Evolutionary conservation across 352 stramenopile species (phyloP), one percentile per base, ranked within the genome.

Genomic region (Phytophthora agathidicida): DNA sequence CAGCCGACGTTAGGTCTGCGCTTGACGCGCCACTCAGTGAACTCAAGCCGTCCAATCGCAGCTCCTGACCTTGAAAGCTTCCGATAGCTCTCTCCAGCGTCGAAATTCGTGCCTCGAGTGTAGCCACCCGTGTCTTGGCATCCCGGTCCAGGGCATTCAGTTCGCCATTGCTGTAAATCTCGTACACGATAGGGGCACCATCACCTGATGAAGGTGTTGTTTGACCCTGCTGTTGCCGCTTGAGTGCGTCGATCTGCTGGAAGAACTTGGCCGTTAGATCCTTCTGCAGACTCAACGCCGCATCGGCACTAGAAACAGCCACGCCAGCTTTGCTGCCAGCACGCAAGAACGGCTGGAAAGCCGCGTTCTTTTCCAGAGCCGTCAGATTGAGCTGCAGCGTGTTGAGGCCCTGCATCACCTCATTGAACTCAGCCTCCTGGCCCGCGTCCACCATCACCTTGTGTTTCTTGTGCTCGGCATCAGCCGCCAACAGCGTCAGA

Each of bases 121-220:
- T 66, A 35, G 83, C 49, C 46, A 88, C 60, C 2, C 83, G 80
- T 42, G 74, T 70, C 58, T 87, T 88, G 26, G 78, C 77, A 39
- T 89, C 80, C n/a, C 68, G 67, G 33, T 90, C 83, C 10, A 88
- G 71, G 7, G 76, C 75, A 54, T 89, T 83, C 24, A 89, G 57
- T 67, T 92, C 83, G 13, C 80, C 80, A 33, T 83, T 90, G 63
- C 77, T 90, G 73, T 80, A 92, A 41, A 92, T 88, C 61, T 92
- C 83, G 63, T 92, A 92, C 45, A 90, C 75, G 44, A 92, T 87
- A 3, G 75, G 69, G 4, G 79, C 71, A 19, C 35, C 33, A 30
- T 66, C 49, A 11, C 38, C 48, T 7, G 28, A 45, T 3, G 42
- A 38, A 26, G 46, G 26, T 23, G 16, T 16, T 5, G 55, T 65